Evolutionary conservation across 2,329 filamentous ascomycete genomes (phyloP), one percentile per base, ranked within the genome.

Genomic region (Fusarium drepaniforme): DNA sequence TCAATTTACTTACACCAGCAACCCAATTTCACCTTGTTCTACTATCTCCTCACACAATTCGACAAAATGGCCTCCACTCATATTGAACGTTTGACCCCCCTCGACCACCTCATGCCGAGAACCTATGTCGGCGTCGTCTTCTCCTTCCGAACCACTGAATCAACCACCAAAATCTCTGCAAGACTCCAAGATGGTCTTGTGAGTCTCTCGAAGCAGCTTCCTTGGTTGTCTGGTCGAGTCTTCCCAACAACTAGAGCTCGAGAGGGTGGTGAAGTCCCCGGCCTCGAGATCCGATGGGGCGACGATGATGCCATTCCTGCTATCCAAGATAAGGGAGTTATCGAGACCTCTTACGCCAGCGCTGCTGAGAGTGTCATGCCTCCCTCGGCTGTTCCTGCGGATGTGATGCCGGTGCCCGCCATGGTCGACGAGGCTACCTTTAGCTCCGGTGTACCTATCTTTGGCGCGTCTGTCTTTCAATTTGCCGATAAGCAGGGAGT

Each of bases 41-140:
- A 15, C 49, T 8, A 21, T n/a, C 16, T 15, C n/a, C 18, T 18
- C 3, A 15, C 5, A 21, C 3, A 21, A 33, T 4, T 33, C 49
- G 49, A 33, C 49, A 53, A 15, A 33, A 53, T 53, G 49, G 28
- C 28, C 28, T 21, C 28, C 7, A 53, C 28, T 21, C 18, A 53
- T 3, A 6, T 8, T 49, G 57, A 72, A 23, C 38, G 12, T 15
- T 37, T 71, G 40, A 71, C 69, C 11, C 56, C 66, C 4, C 40
- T 71, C 2, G 70, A 66, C 38, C 28, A 61, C 21, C 35, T 71
- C 12, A 71, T 71, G 68, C 68, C 68, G 13, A 69, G 59, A 37
- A 66, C 66, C 5, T 72, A 69, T n/a, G 40, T 72, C 8, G 25
- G 23, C 11, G 63, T 53, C 4, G 15, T 66, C 21, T 37, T 72